Evolutionary conservation across 768 basidiomycete genomes (phyloP).

Genomic region (Tremella fuciformis): DNA sequence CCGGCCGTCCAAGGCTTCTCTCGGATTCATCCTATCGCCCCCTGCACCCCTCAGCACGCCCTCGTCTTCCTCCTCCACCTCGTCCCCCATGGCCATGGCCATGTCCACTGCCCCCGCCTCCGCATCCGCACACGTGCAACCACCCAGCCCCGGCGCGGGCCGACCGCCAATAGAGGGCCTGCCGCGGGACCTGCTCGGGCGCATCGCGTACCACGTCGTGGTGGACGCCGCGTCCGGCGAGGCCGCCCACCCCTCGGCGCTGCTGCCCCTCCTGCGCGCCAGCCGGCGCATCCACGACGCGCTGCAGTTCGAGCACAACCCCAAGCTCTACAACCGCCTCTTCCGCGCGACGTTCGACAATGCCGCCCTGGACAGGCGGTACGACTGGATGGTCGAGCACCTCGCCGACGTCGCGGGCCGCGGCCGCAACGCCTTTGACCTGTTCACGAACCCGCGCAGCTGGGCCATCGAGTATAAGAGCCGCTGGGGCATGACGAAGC

Average conservation of each 20-base stretch:
- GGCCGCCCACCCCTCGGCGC: conserved; percentile 18
- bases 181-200: conserved; percentile 26
- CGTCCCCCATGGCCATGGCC: too few species aligned
- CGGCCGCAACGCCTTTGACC: conserved; percentile 25
- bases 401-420: conserved; percentile 14
- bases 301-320: conserved; percentile 39
- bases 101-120: too few species aligned
- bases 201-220: conserved; percentile 32
- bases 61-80: too few species aligned
- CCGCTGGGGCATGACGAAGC: conserved; percentile 29
- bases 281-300: conserved; percentile 27
- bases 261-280: conserved; percentile 35
- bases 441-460: conserved; percentile 37
- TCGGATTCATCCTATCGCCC: too few species aligned
- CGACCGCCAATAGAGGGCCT: conserved; percentile 11
- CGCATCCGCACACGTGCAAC: too few species aligned
- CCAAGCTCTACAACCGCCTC: conserved; percentile 38
- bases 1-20: too few species aligned
- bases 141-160: too few species aligned
- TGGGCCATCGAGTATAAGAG: conserved; percentile 46
- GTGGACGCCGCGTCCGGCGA: conserved; percentile 11
- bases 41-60: too few species aligned
- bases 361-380: conserved; percentile 41
- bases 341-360: conserved; percentile 46
- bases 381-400: conserved; percentile 32